These are phyloP conservation scores for Candida insectorum DNA, from an alignment of 805 yeast species.

Conservation along the genomic window DNA sequence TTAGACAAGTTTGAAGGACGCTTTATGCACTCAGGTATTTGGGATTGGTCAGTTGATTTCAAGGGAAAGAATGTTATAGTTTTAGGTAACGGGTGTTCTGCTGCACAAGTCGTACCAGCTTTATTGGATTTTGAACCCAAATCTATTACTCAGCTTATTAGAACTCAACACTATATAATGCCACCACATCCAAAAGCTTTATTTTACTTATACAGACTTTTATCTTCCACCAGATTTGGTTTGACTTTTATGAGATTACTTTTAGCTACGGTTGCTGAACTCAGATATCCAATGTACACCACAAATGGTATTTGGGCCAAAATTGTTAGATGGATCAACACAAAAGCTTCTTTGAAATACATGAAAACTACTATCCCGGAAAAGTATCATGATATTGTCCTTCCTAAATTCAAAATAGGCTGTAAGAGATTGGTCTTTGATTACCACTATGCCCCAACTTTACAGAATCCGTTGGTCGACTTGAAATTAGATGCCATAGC, in stretches of 20 bases:
- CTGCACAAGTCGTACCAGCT: conserved; percentile 38
- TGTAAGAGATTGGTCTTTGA: conserved; percentile 41
- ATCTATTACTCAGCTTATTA: conserved; percentile 28
- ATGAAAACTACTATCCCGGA: conserved; percentile 28
- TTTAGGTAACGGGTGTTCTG: conserved; percentile 43
- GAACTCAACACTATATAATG: conserved; percentile 36
- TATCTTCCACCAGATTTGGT: conserved; percentile 25
- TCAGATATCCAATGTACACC: conserved; percentile 32
- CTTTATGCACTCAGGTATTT: conserved; percentile 40
- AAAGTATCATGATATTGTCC: conserved; percentile 27
- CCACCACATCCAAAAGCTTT: conserved; percentile 32
- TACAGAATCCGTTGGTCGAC: conserved; percentile 28
- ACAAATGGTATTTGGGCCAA: conserved; percentile 26
- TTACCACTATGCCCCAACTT: conserved; percentile 30
- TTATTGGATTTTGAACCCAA: conserved; percentile 22
- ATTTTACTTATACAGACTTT: conserved; percentile 18
- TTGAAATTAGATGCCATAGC: conserved; percentile 20
- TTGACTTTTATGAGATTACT: conserved; percentile 26
- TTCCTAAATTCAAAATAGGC: conserved; percentile 39
- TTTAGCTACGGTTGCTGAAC: conserved; percentile 27
- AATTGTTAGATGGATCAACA: conserved; percentile 22
- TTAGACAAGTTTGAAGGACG: conserved; percentile 32
- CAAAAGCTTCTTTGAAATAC: conserved; percentile 17
- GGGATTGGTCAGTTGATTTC: conserved; percentile 31
- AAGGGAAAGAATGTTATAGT: conserved; percentile 35